A percentile compares a stretch with the other conserved stretches of the same genome.
phyloP scores from a whole-genome alignment of 129 eudicot genomes.

The Solidago caesia region DNA sequence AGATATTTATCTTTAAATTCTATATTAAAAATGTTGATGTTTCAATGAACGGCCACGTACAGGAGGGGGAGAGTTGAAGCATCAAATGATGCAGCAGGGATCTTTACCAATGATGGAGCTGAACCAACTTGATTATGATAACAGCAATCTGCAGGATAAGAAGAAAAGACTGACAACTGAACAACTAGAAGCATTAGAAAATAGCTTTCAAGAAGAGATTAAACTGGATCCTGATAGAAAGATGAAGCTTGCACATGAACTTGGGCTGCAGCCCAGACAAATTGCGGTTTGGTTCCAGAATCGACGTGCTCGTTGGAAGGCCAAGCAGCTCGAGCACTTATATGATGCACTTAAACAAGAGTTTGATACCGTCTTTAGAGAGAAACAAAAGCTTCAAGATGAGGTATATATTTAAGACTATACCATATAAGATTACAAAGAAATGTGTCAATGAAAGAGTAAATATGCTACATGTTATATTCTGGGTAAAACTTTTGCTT shows the following conservation, averaged over 20 bases:
- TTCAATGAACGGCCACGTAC: not conserved
- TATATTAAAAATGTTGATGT: not conserved
- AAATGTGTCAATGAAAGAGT: too few relatives aligned
- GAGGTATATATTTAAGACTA: slow-evolving; percentile 45
- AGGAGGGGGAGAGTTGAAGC: slow-evolving; percentile 47
- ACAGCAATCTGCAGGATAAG: slow-evolving; percentile 35
- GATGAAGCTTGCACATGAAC: slow-evolving; percentile 76
- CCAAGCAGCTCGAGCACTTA: slow-evolving; percentile 82
- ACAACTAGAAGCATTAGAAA: slow-evolving; percentile 74
- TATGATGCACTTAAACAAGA: slow-evolving; percentile 68
- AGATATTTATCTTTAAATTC: not conserved
- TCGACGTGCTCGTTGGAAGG: slow-evolving; percentile 86
- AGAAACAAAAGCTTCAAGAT: slow-evolving; percentile 73
- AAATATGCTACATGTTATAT: too few relatives aligned
- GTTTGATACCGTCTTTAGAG: slow-evolving; percentile 59
- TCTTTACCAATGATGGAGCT: slow-evolving; percentile 39
- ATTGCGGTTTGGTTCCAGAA: slow-evolving; percentile 93
- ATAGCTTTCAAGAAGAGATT: slow-evolving; percentile 74
- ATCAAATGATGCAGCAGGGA: slow-evolving; percentile 30
- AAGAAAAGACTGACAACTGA: slow-evolving; percentile 68
- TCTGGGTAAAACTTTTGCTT: not conserved
- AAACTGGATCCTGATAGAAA: slow-evolving; percentile 83
- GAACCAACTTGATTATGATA: slow-evolving; percentile 32
- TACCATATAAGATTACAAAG: not conserved
- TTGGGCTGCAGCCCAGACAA: slow-evolving; percentile 82